Evolutionary conservation across 2,329 filamentous ascomycete genomes (phyloP).

Genomic region (Aurifilum marmelostoma): DNA sequence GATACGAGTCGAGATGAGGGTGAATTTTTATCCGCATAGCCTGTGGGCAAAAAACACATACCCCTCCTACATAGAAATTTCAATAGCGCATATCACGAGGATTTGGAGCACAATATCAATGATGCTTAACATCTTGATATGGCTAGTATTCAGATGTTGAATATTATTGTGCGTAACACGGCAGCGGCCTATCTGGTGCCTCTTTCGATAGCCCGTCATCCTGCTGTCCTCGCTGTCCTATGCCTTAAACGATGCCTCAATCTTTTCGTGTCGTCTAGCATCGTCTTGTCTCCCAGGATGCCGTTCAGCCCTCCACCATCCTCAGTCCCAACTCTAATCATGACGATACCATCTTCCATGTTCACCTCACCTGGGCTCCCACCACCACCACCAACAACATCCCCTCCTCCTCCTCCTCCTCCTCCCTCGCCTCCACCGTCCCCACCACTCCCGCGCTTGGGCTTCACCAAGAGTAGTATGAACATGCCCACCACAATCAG

Average conservation of each 20-base stretch:
- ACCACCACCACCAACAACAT: conserved; percentile 19
- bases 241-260: background rate
- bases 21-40: background rate
- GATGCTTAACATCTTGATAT: background rate
- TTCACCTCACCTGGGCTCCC: conserved; percentile 11
- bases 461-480: conserved; percentile 81
- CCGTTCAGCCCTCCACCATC: background rate
- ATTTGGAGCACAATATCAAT: background rate
- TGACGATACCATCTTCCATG: conserved; percentile 1
- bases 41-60: conserved; percentile 1
- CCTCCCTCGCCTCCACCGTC: conserved; percentile 31
- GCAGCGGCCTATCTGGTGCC: background rate
- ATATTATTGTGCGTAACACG: background rate
- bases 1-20: background rate
- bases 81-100: background rate
- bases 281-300: background rate
- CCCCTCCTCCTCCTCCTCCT: background rate
- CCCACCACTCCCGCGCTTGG: conserved; percentile 46
- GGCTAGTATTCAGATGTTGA: background rate
- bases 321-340: background rate
- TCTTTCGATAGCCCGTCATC: background rate
- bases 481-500: conserved; percentile 85
- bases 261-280: background rate
- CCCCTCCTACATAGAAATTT: background rate
- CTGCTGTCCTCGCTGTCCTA: background rate